These are phyloP conservation scores for Colletotrichum tofieldiae DNA, from an alignment of 2,329 filamentous ascomycete genomes.

Conservation along the genomic window DNA sequence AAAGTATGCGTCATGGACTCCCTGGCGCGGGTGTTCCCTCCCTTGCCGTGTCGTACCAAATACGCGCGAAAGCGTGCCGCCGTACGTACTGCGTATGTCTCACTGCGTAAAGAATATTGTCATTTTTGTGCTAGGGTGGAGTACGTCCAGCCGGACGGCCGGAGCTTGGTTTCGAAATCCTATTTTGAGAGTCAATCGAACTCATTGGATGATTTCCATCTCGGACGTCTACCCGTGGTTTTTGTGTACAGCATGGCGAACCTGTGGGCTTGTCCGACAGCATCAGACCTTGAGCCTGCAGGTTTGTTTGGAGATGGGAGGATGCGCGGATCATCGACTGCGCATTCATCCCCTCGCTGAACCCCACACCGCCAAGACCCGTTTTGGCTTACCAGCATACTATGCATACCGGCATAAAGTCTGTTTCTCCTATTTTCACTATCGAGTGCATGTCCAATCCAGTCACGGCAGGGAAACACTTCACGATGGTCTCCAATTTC, in stretches of 20 bases:
- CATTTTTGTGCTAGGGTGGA: constrained; percentile 1
- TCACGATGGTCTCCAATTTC: constrained; percentile 24
- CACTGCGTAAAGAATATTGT: constrained; percentile 13
- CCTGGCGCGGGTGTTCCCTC: not conserved
- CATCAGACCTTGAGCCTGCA: not conserved
- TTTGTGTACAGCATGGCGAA: not conserved
- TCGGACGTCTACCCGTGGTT: not conserved
- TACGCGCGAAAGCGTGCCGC: not conserved
- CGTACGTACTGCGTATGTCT: not conserved
- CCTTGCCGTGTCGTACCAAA: constrained; percentile 7
- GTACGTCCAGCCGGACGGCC: not conserved
- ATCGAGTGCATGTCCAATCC: not conserved
- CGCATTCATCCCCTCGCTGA: not conserved
- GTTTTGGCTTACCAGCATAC: not conserved
- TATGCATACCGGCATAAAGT: not conserved
- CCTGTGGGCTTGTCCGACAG: not conserved
- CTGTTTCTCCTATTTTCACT: not conserved
- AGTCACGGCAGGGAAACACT: constrained; percentile 14
- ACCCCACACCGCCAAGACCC: not conserved
- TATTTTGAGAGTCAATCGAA: not conserved
- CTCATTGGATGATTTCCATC: not conserved
- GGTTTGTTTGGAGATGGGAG: constrained; percentile 17
- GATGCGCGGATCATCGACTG: constrained; percentile 13
- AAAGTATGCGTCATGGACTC: constrained; percentile 38
- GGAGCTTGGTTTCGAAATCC: not conserved